These are phyloP conservation scores for Malania oleifera DNA, from an alignment of 164 flowering plant species.

Conservation along the genomic window DNA sequence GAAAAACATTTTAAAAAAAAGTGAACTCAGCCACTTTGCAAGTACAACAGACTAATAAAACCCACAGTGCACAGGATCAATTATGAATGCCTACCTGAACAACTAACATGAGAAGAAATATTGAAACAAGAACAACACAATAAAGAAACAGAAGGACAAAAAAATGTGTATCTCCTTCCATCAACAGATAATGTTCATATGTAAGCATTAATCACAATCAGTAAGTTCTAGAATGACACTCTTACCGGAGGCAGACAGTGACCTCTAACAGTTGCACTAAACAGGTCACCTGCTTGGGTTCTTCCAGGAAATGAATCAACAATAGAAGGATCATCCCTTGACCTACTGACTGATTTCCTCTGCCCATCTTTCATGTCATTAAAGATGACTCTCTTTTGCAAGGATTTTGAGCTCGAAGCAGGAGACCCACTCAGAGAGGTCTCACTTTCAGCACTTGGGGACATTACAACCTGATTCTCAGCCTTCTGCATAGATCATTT, in stretches of 20 bases:
- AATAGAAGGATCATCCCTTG: conserved; percentile 38
- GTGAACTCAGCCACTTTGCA: too few species aligned
- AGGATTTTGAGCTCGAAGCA: conserved; percentile 48
- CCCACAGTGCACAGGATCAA: too few species aligned
- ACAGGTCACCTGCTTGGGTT: conserved; percentile 74
- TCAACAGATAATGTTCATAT: background rate
- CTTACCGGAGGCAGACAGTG: conserved; percentile 57
- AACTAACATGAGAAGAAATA: too few species aligned
- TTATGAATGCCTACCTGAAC: too few species aligned
- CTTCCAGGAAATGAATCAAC: conserved; percentile 47
- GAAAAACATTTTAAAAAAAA: too few species aligned
- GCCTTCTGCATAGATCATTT: conserved; percentile 49
- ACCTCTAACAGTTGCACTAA: conserved; percentile 46
- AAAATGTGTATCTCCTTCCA: background rate
- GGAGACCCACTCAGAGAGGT: conserved; percentile 68
- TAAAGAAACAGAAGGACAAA: background rate
- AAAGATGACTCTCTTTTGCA: conserved; percentile 33
- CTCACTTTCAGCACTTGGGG: conserved; percentile 45
- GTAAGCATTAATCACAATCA: background rate
- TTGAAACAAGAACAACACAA: too few species aligned
- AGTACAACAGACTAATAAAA: too few species aligned
- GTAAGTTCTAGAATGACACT: background rate
- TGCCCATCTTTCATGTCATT: conserved; percentile 43
- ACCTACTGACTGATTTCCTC: conserved; percentile 55
- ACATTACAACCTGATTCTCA: conserved; percentile 36